Evolutionary conservation across 768 basidiomycete species (phyloP).

Genomic region (Mycena indigotica): DNA sequence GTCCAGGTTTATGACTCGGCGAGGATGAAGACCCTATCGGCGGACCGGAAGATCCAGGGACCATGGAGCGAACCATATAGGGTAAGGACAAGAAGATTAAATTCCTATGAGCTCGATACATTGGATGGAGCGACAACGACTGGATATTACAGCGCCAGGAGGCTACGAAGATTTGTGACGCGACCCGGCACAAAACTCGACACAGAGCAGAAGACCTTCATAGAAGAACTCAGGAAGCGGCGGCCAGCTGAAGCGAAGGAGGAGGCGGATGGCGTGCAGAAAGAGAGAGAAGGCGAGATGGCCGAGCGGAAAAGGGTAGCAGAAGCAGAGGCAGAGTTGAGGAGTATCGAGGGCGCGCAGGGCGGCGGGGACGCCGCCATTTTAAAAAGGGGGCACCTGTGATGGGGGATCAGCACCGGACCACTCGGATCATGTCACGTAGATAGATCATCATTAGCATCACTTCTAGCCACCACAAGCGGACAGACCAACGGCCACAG

Average conservation of each 20-base stretch:
- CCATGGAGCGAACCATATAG: not conserved
- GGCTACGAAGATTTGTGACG: not conserved
- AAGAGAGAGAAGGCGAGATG: no score
- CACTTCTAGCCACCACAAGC: no score
- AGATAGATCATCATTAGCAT: no score
- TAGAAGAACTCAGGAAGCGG: not conserved
- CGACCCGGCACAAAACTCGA: not conserved
- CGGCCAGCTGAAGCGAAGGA: not conserved
- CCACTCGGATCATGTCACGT: no score
- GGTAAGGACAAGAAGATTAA: not conserved
- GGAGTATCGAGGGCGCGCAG: no score
- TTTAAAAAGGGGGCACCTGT: no score
- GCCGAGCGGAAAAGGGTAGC: no score
- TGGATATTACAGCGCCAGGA: not conserved
- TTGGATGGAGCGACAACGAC: not conserved
- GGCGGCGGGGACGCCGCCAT: no score
- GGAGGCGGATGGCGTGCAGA: not conserved
- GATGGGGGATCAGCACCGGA: no score
- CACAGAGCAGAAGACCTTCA: not conserved
- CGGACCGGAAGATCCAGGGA: not conserved
- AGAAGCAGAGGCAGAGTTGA: no score
- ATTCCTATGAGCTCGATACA: not conserved
- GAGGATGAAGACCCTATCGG: not conserved
- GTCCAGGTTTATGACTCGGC: not conserved
- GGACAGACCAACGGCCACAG: no score